Evolutionary conservation across 2,329 filamentous ascomycete species (phyloP).

Genomic region (Cercospora sesami): DNA sequence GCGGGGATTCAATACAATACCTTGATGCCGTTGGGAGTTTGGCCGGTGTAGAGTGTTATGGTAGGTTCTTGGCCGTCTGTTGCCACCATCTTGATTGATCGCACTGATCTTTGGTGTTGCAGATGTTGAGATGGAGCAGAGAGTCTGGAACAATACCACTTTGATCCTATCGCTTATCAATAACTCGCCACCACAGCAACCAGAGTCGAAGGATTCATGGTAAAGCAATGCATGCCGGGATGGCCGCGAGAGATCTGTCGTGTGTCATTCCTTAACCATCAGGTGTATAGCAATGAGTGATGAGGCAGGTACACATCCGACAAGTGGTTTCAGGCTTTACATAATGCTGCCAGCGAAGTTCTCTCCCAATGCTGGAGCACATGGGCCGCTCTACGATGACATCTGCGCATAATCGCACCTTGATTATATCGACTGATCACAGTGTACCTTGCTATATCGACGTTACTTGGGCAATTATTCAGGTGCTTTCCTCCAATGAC

Average conservation of each 20-base stretch:
- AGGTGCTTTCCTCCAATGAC: neutral
- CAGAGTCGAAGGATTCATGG: neutral
- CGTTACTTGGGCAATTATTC: neutral
- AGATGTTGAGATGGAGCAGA: neutral
- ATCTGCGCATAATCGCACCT: neutral
- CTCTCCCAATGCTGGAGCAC: neutral
- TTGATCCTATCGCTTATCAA: neutral
- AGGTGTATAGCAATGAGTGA: neutral
- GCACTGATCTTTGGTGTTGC: neutral
- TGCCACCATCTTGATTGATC: neutral
- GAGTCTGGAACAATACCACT: neutral
- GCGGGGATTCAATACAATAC: neutral
- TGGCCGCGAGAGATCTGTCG: neutral
- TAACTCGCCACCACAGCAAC: neutral
- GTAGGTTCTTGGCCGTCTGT: slow-evolving; percentile 4
- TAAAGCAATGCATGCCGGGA: neutral
- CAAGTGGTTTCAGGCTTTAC: neutral
- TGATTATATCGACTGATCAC: neutral
- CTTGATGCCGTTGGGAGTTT: slow-evolving; percentile 87
- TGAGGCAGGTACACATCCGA: neutral
- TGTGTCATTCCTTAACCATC: neutral
- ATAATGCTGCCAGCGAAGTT: neutral
- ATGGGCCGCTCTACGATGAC: neutral
- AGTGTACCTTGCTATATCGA: neutral
- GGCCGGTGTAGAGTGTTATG: slow-evolving; percentile 76